Conservation (phyloP, 768 basidiomycete species). For the Leucosporidium yakuticum region DNA sequence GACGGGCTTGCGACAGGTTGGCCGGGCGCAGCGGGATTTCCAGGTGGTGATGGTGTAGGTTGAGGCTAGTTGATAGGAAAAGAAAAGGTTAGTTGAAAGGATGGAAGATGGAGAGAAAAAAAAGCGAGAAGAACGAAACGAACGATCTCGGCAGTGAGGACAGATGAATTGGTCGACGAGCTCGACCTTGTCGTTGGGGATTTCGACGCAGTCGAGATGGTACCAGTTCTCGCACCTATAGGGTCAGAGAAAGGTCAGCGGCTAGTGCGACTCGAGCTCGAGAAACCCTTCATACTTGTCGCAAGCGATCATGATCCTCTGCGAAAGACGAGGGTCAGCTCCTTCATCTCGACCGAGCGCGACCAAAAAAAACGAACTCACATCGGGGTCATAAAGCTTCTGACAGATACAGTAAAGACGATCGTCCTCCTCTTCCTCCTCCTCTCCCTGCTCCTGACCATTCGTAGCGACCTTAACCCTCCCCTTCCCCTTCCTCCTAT, state of each 20-base stretch:
- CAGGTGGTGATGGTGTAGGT: conserved; percentile 35
- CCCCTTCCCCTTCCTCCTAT: conserved; percentile 6
- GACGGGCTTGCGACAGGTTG: conserved; percentile 68
- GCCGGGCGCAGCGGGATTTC: conserved; percentile 45
- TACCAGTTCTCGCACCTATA: conserved; percentile 90
- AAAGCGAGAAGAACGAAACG: conserved; percentile 48
- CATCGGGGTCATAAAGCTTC: conserved; percentile 75
- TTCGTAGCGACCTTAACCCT: background rate
- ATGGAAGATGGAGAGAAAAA: conserved; percentile 56
- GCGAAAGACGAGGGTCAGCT: background rate
- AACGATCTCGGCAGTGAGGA: conserved; percentile 69
- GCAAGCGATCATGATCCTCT: conserved; percentile 81
- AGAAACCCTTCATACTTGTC: conserved; percentile 58
- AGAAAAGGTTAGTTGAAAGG: background rate
- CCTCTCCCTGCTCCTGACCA: conserved; percentile 35
- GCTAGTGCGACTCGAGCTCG: background rate
- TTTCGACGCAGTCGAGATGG: conserved; percentile 74
- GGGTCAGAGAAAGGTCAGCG: background rate
- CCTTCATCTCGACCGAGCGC: too few relatives aligned
- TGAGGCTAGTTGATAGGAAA: conserved; percentile 8
- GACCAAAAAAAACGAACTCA: background rate
- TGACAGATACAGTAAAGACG: conserved; percentile 84
- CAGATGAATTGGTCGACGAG: conserved; percentile 90
- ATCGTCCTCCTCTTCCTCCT: conserved; percentile 53
- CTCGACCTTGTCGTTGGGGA: conserved; percentile 74